Base-by-base conservation (phyloP, 148 eudicot species). In the Limonium bicolor region DNA sequence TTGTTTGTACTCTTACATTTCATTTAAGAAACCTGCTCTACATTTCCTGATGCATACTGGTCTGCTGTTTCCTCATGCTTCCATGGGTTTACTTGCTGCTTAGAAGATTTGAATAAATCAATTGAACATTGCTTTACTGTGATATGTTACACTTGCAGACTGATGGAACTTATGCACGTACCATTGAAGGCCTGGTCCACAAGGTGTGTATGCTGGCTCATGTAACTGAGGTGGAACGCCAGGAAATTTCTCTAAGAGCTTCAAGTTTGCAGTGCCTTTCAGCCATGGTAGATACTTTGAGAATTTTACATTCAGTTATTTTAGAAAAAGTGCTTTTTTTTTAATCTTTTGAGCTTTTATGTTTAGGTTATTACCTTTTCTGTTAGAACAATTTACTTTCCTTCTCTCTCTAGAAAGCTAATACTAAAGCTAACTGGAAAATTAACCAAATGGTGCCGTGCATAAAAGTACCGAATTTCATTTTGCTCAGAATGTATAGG, bases 261-360 rank as follows among this genome's bases (percentile, higher is more conserved):
- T 71, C 95, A 57, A 73, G 87, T 54, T 63, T 90, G 63, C 93
- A 76, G 52, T 80, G 94, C 64, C 87, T 90, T 50, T 73, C 95
- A 36, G 84, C 99, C 53, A 84, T 84, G 95, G 99, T 84, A 75
- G 58, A n/a, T n/a, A n/a, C n/a, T n/a, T n/a, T n/a, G n/a, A n/a
- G n/a, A n/a, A n/a, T n/a, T n/a, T n/a, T n/a, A n/a, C n/a, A n/a
- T n/a, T n/a, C n/a, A n/a, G n/a, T n/a, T n/a, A n/a, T n/a, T n/a
- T n/a, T n/a, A n/a, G n/a, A n/a, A n/a, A n/a, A n/a, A n/a, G n/a
- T n/a, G n/a, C n/a, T n/a, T n/a, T n/a, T n/a, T n/a, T n/a, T n/a
- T n/a, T n/a, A n/a, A n/a, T n/a, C n/a, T n/a, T n/a, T n/a, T n/a
- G n/a, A n/a, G n/a, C n/a, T n/a, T n/a, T n/a, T n/a, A n/a, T n/a